phyloP scores from a whole-genome alignment of 495 filamentous ascomycete species.

The Lophium mytilinum region DNA sequence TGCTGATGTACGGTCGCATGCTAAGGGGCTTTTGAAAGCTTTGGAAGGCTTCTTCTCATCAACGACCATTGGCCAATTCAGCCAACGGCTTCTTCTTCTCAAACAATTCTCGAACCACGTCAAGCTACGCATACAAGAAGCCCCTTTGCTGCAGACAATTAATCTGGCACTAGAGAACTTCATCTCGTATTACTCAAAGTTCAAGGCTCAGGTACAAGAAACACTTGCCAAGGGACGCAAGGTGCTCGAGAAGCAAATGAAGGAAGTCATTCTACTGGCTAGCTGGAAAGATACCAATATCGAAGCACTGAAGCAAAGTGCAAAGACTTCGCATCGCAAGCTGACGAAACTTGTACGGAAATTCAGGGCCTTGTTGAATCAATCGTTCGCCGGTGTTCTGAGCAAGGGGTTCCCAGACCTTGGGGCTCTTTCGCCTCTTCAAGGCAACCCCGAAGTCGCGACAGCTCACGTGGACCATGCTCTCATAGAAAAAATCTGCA shows the following conservation, averaged over 20 bases:
- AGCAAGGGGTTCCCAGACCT: slow-evolving; percentile 57
- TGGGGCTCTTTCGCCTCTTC: background rate
- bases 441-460: background rate
- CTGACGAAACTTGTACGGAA: slow-evolving; percentile 85
- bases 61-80: slow-evolving; percentile 73
- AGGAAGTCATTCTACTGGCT: slow-evolving; percentile 75
- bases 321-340: slow-evolving; percentile 81
- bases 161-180: slow-evolving; percentile 65
- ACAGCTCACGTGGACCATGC: slow-evolving; percentile 7
- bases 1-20: slow-evolving; percentile 48
- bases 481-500: slow-evolving; percentile 2
- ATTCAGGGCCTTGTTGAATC: slow-evolving; percentile 67
- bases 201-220: slow-evolving; percentile 54
- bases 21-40: slow-evolving; percentile 56
- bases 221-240: slow-evolving; percentile 53
- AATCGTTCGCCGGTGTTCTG: slow-evolving; percentile 56
- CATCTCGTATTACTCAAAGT: slow-evolving; percentile 60
- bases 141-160: slow-evolving; percentile 45
- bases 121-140: slow-evolving; percentile 46
- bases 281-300: slow-evolving; percentile 98
- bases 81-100: slow-evolving; percentile 61
- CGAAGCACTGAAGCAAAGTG: slow-evolving; percentile 75
- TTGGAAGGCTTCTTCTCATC: slow-evolving; percentile 67
- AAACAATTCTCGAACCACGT: slow-evolving; percentile 61
- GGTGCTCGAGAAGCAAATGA: slow-evolving; percentile 74